These are phyloP conservation scores for Fusarium drepaniforme DNA, from an alignment of 2,329 filamentous ascomycete genomes.

Conservation along the genomic window DNA sequence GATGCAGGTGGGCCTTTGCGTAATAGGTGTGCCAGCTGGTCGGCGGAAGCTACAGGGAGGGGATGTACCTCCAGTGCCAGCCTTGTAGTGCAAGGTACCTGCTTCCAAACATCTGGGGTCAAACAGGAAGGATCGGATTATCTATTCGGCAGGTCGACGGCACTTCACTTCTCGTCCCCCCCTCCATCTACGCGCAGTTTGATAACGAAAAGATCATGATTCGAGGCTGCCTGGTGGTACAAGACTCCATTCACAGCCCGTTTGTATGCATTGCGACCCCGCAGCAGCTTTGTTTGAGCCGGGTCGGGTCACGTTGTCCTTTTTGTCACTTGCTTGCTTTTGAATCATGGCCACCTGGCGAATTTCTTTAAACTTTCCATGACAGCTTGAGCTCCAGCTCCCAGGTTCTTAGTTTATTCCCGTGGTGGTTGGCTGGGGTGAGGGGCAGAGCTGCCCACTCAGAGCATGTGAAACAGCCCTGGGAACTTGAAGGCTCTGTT, in stretches of 20 bases:
- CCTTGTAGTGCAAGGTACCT: conserved; percentile 37
- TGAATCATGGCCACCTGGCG: conserved; percentile 5
- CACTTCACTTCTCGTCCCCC: conserved; percentile 20
- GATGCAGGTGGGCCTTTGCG: conserved; percentile 55
- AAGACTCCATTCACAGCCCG: background rate
- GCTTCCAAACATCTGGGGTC: conserved; percentile 25
- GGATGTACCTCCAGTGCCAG: conserved; percentile 39
- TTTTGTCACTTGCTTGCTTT: background rate
- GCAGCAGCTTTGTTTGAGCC: background rate
- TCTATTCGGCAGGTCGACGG: conserved; percentile 36
- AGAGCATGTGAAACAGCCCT: conserved; percentile 9
- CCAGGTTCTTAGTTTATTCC: conserved; percentile 29
- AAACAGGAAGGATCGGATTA: conserved; percentile 39
- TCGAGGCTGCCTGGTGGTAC: background rate
- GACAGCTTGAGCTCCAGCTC: conserved; percentile 1
- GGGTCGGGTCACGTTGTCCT: background rate
- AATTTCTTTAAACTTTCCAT: background rate
- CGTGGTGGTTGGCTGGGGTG: conserved; percentile 1
- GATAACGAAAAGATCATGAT: conserved; percentile 10
- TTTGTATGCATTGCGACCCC: background rate
- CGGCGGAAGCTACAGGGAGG: conserved; percentile 37
- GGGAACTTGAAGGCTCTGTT: conserved; percentile 1
- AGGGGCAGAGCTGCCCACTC: conserved; percentile 11
- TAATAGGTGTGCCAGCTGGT: conserved; percentile 48
- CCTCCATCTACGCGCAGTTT: background rate